phyloP scores from a whole-genome alignment of 306 rosid species.

The Cotoneaster glaucophyllus region DNA sequence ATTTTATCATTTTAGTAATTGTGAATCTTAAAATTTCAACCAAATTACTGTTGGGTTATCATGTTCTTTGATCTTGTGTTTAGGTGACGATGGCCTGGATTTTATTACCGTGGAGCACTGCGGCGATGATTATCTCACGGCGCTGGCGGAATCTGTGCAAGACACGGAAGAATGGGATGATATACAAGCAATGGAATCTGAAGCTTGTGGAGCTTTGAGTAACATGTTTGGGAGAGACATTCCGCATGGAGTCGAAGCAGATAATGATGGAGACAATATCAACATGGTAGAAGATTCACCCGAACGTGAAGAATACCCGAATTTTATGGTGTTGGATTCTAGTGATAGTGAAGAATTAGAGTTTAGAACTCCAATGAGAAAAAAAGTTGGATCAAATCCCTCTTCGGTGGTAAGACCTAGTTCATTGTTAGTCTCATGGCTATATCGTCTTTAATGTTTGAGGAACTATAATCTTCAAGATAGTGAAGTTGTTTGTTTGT shows the following conservation, averaged over 20 bases:
- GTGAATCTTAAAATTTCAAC: no score
- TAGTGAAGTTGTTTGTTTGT: slow-evolving; percentile 24
- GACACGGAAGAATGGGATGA: slow-evolving; percentile 91
- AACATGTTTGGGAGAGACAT: slow-evolving; percentile 32
- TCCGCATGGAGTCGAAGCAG: slow-evolving; percentile 9
- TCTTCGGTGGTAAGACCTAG: slow-evolving; percentile 30
- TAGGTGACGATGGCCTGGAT: slow-evolving; percentile 80
- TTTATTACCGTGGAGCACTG: slow-evolving; percentile 83
- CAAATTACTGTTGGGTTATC: not conserved
- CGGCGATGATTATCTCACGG: slow-evolving; percentile 82
- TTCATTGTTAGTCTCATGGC: slow-evolving; percentile 1
- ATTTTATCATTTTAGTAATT: no score
- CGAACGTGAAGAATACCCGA: slow-evolving; percentile 16
- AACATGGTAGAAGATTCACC: slow-evolving; percentile 43
- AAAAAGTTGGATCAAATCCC: slow-evolving; percentile 10
- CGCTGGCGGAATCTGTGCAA: slow-evolving; percentile 59
- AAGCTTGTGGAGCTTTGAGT: slow-evolving; percentile 59
- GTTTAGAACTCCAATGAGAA: slow-evolving; percentile 23
- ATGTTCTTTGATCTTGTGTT: not conserved
- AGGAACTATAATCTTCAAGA: not conserved
- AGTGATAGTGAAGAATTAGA: slow-evolving; percentile 55
- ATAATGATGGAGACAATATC: slow-evolving; percentile 16
- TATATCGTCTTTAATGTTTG: not conserved
- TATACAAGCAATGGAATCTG: slow-evolving; percentile 62
- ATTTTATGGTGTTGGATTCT: slow-evolving; percentile 57